Conservation (phyloP, 306 rosid species). For the Sechiopsis laciniata region DNA sequence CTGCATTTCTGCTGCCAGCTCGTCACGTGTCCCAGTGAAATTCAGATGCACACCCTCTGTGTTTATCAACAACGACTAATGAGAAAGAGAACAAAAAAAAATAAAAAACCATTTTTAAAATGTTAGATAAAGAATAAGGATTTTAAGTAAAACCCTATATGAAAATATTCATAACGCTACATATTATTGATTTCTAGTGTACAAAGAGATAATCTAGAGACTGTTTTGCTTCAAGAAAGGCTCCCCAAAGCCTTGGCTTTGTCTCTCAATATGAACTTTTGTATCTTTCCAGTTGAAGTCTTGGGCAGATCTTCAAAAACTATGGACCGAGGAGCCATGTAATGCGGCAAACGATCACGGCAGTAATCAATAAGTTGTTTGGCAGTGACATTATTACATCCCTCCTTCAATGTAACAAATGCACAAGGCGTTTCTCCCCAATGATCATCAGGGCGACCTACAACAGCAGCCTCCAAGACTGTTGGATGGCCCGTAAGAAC, state of each 20-base stretch:
- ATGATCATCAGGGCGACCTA: constrained; percentile 63
- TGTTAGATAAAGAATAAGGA: too few species aligned
- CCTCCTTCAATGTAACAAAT: constrained; percentile 58
- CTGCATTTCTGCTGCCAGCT: background rate
- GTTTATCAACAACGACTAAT: too few species aligned
- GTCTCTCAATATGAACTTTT: constrained; percentile 60
- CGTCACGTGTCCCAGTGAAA: background rate
- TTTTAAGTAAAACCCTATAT: too few species aligned
- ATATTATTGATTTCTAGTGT: background rate
- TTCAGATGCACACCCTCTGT: too few species aligned
- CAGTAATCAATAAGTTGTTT: constrained; percentile 52
- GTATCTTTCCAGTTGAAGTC: constrained; percentile 73
- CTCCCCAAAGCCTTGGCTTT: constrained; percentile 58
- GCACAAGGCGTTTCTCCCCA: constrained; percentile 94
- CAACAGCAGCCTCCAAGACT: constrained; percentile 74
- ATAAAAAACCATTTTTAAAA: too few species aligned
- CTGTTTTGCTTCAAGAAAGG: constrained; percentile 27
- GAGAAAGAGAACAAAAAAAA: too few species aligned
- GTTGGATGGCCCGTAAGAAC: constrained; percentile 62
- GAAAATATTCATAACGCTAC: too few species aligned
- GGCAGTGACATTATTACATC: constrained; percentile 28
- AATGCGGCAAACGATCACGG: constrained; percentile 52
- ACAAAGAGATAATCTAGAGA: background rate
- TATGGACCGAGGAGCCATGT: constrained; percentile 66
- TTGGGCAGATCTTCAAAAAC: constrained; percentile 58